Base-by-base conservation (phyloP, 139 green algal genomes). In the Chlorella sp. region DNA sequence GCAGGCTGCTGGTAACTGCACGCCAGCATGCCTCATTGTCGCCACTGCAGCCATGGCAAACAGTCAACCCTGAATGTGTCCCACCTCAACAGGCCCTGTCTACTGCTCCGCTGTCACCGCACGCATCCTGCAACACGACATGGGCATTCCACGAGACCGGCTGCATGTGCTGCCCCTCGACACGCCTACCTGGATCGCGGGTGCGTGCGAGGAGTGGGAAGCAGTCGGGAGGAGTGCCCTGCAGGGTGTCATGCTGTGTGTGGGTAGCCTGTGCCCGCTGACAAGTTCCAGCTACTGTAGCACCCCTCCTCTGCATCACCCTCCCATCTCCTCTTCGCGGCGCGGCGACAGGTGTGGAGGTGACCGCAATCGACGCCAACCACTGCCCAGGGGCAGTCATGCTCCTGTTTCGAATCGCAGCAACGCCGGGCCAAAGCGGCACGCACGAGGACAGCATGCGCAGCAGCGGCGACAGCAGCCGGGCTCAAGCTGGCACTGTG, bases 381-480 rank as follows among this genome's bases (percentile, higher is more conserved):
- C 91, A 95, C 81, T 95, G 91, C 79, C 89, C 90, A 8, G 91
- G 91, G 1, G 83, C 88, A 2, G 80, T 84, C 51, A 91, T 93
- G 83, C 78, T 95, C 41, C 77, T 95, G 41, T 93, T 96, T 64
- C 11, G 25, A 73, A 43, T 53, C 55, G 23, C 42, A 5, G 50
- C n/a, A 38, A 9, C 8, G 27, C 38, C 33, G n/a, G 27, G n/a
- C 38, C 58, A 36, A 14, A 43, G 12, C 14, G 5, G 14, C 53
- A 36, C 27, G 53, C 12, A n/a, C 27, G 27, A 27, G 19, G 29
- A 23, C 50, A 59, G 50, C 15, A 5, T 59, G 12, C 9, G 12
- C 50, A 21, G 15, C 50, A 5, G 9, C 50, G 5, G 12, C 50
- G 50, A 23, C 50, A 59, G 55, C 55, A 38, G 55, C 55, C 3